These are phyloP conservation scores for Magnusiomyces magnusii DNA, from an alignment of 1,139 yeast genomes.

Conservation along the genomic window DNA sequence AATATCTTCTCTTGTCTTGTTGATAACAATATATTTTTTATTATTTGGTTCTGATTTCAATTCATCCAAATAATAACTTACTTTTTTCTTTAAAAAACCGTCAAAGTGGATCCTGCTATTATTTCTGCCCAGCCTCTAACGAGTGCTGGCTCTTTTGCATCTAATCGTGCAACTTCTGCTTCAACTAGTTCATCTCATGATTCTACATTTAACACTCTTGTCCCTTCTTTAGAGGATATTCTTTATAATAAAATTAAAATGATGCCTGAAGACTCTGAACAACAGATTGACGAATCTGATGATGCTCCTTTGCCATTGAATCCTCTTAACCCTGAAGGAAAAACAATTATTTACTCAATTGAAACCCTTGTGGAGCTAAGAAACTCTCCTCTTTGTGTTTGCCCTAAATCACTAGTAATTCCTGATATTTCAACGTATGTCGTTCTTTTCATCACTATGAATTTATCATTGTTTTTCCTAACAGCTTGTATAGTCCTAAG, in stretches of 20 bases:
- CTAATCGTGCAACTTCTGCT: not conserved
- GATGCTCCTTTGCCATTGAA: not conserved
- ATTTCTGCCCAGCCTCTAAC: constrained; percentile 12
- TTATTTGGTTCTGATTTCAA: not conserved
- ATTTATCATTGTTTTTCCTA: not conserved
- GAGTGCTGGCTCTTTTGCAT: constrained; percentile 3
- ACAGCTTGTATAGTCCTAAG: not conserved
- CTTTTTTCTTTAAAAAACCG: not conserved
- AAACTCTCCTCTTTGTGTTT: constrained; percentile 10
- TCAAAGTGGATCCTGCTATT: constrained; percentile 16
- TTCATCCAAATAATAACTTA: not conserved
- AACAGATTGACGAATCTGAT: not conserved
- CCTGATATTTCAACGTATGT: constrained; percentile 15
- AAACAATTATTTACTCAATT: constrained; percentile 7
- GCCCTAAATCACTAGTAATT: constrained; percentile 8
- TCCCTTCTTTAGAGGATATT: not conserved
- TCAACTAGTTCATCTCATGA: not conserved
- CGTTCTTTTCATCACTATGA: not conserved
- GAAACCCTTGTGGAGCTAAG: constrained; percentile 8
- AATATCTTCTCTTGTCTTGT: too few species aligned
- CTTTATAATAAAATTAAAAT: not conserved
- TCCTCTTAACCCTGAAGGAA: constrained; percentile 12
- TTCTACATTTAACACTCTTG: not conserved
- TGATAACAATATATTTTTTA: too few species aligned
- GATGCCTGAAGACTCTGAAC: not conserved